phyloP scores from a whole-genome alignment of 768 basidiomycete genomes.

The Melanogaster broomeanus region DNA sequence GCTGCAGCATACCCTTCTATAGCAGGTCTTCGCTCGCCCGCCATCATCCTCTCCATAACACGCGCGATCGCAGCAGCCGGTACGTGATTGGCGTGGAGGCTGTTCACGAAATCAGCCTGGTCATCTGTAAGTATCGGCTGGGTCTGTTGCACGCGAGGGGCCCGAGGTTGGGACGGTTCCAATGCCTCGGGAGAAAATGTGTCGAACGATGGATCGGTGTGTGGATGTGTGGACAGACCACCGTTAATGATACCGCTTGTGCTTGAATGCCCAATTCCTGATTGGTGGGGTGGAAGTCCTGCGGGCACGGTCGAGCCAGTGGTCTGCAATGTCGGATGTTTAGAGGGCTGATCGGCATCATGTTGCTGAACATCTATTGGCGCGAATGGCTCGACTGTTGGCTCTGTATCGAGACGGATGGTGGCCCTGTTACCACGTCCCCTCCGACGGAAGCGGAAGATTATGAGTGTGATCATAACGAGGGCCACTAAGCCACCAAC shows the following conservation, averaged over 20 bases:
- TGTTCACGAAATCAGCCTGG: constrained; percentile 20
- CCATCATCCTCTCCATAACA: too few species aligned
- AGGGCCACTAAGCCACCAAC: constrained; percentile 15
- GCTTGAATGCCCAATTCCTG: neutral
- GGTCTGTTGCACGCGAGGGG: too few species aligned
- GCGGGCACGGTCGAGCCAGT: neutral
- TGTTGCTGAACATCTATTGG: neutral
- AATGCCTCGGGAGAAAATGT: too few species aligned
- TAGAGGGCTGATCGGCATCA: neutral
- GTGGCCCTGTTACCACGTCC: neutral
- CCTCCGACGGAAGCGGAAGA: constrained; percentile 4
- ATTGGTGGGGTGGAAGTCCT: neutral
- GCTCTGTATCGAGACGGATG: neutral
- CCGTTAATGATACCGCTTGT: neutral
- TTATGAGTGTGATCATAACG: neutral
- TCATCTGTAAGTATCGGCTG: constrained; percentile 14
- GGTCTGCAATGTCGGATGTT: neutral
- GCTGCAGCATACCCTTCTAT: constrained; percentile 7
- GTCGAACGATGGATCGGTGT: neutral
- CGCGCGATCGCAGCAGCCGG: too few species aligned
- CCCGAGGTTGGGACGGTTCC: too few species aligned
- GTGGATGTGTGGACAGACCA: neutral
- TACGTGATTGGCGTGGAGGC: too few species aligned
- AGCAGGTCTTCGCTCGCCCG: constrained; percentile 6
- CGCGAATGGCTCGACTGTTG: constrained; percentile 4